Evolutionary conservation across 768 basidiomycete species (phyloP).

Genomic region (Pleurotus platypus): DNA sequence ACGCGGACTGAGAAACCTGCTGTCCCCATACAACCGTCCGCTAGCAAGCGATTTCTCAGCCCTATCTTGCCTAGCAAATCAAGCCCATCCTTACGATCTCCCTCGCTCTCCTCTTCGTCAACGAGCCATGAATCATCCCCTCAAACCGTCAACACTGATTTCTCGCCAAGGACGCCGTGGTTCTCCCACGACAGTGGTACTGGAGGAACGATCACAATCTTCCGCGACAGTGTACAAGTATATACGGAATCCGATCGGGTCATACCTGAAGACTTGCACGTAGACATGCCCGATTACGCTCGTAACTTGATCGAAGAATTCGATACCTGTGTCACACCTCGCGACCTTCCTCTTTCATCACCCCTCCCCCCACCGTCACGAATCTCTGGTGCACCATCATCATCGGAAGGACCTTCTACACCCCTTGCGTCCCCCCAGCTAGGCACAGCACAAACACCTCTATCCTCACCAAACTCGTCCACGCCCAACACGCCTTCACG

Average conservation of each 20-base stretch:
- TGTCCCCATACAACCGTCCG: not conserved
- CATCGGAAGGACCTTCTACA: not conserved
- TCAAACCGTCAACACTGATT: not conserved
- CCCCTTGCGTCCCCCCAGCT: not conserved
- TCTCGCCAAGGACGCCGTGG: constrained; percentile 2
- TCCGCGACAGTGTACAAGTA: not conserved
- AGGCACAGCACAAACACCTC: not conserved
- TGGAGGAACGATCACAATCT: not conserved
- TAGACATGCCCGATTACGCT: constrained; percentile 6
- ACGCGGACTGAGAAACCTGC: too few species aligned
- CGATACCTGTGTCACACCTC: not conserved
- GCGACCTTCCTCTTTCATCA: not conserved
- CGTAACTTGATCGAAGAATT: constrained; percentile 4
- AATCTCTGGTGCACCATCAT: not conserved
- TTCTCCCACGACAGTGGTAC: not conserved
- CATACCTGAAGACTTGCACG: not conserved
- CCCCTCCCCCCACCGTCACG: not conserved
- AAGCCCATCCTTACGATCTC: not conserved
- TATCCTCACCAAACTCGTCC: not conserved
- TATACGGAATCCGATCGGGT: not conserved
- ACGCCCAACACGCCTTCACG: not conserved
- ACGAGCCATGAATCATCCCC: constrained; percentile 5
- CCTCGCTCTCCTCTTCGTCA: not conserved
- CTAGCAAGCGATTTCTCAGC: not conserved
- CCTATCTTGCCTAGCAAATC: not conserved